Evolutionary conservation across 768 basidiomycete species (phyloP), one percentile per base, ranked within the genome.

Genomic region (Panellus pusillus): DNA sequence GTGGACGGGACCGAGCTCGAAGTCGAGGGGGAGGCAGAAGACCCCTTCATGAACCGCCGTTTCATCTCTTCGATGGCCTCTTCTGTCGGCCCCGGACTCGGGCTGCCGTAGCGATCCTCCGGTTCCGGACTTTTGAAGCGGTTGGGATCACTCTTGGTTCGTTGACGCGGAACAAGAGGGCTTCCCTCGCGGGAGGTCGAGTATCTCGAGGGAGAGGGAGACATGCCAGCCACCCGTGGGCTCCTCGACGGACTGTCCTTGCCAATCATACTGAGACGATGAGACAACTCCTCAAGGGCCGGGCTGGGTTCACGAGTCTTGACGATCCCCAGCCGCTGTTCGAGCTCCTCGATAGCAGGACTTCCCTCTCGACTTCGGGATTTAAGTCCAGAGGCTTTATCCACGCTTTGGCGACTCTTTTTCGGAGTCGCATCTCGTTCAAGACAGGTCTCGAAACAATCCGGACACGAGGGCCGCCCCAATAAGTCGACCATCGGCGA

Each of bases 401-500:
- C 66, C 44, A 57, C 65, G 20, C 64, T 65, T 50, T 66, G 58
- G 42, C 61, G 65, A 54, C 50, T 60, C 58, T 73, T 76, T 68
- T 75, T 74, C 58, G 76, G 74, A 12, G 80, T 80, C 13, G 70
- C 66, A 54, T 78, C 80, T 28, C 82, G 74, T 54, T 79, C 82
- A 43, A 91, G 74, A 64, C 88, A 91, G 36, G 66, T 83, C 55
- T 91, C 91, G 61, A 93, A 93, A 63, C 91, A 93, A 38, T 86
- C 86, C 7, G 78, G 73, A 61, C 91, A 93, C 38, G 84, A 88
- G 9, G 91, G 91, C 29, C 80, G 78, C 4, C 91, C 91, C 12
- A 90, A 71, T n/a, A 93, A 71, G 67, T 93, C 91, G 29, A 93
- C 86, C 82, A 91, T 84, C 0, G 91, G 91, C 2, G 72, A 71